These are phyloP conservation scores for Scolecobasidium constrictum DNA, from an alignment of 2,329 filamentous ascomycete species.

Conservation along the genomic window DNA sequence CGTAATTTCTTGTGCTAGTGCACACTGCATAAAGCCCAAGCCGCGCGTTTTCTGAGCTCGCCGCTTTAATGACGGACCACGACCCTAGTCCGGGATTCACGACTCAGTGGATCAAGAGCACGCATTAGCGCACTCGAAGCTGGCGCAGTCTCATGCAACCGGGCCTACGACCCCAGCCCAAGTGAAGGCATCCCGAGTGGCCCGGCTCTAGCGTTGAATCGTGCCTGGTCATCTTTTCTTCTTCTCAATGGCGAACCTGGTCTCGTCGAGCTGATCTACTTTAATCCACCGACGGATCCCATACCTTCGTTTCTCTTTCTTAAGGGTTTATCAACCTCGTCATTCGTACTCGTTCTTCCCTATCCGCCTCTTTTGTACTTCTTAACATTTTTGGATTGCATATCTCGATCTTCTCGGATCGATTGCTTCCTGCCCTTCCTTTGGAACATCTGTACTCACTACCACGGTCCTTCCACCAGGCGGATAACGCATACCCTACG, in stretches of 20 bases:
- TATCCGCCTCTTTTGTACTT: constrained; percentile 22
- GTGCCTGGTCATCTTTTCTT: constrained; percentile 32
- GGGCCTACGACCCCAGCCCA: constrained; percentile 10
- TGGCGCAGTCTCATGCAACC: too few relatives aligned
- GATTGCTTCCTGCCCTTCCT: constrained; percentile 28
- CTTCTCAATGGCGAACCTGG: constrained; percentile 25
- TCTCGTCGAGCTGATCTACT: constrained; percentile 28
- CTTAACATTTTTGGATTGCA: constrained; percentile 14
- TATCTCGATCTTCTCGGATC: constrained; percentile 13
- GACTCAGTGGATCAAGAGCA: too few relatives aligned
- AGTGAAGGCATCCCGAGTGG: constrained; percentile 6
- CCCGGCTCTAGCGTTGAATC: not conserved
- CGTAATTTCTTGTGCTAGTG: constrained; percentile 5
- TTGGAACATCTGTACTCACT: constrained; percentile 18
- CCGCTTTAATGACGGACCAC: constrained; percentile 10
- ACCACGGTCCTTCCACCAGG: constrained; percentile 13
- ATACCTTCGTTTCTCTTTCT: constrained; percentile 24
- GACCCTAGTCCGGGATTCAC: constrained; percentile 2
- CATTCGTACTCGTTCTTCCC: constrained; percentile 25
- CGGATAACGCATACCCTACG: constrained; percentile 3
- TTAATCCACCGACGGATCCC: constrained; percentile 26
- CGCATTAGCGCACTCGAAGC: too few relatives aligned
- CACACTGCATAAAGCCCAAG: constrained; percentile 9
- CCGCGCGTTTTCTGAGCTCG: constrained; percentile 20
- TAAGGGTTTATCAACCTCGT: constrained; percentile 32